Conservation (phyloP, 768 basidiomycete genomes). For the Collybia sordida region DNA sequence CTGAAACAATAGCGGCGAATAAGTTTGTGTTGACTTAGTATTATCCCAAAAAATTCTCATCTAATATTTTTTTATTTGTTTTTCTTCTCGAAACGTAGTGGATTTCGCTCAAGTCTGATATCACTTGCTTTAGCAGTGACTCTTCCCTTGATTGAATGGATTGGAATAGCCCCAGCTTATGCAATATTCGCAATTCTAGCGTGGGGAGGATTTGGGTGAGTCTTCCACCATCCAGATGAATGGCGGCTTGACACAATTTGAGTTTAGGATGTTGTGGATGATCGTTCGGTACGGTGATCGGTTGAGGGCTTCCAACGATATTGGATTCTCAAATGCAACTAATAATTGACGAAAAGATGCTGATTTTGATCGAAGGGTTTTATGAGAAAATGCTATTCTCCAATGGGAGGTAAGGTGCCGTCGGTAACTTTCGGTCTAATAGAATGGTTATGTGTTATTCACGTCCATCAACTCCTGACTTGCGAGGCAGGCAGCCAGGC, state of each 20-base stretch:
- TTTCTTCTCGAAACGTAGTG: constrained; percentile 6
- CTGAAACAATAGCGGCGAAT: constrained; percentile 46
- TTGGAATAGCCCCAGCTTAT: constrained; percentile 15
- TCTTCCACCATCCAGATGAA: background rate
- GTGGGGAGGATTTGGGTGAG: constrained; percentile 17
- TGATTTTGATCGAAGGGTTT: too few relatives aligned
- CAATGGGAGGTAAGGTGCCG: too few relatives aligned
- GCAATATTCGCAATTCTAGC: constrained; percentile 11
- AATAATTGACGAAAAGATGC: constrained; percentile 3
- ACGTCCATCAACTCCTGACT: too few relatives aligned
- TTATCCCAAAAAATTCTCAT: background rate
- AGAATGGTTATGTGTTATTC: too few relatives aligned
- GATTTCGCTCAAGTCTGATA: constrained; percentile 10
- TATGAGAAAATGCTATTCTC: too few relatives aligned
- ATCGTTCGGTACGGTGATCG: constrained; percentile 10
- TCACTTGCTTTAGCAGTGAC: constrained; percentile 5
- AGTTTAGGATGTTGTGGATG: constrained; percentile 10
- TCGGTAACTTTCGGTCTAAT: too few relatives aligned
- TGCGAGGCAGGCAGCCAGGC: too few relatives aligned
- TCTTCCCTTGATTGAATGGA: constrained; percentile 13
- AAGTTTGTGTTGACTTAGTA: constrained; percentile 24
- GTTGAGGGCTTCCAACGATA: constrained; percentile 10
- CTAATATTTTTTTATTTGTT: too few relatives aligned
- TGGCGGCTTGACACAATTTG: background rate
- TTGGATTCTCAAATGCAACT: constrained; percentile 10